phyloP scores from a whole-genome alignment of 768 basidiomycete species.

The Tulasnella sp. region DNA sequence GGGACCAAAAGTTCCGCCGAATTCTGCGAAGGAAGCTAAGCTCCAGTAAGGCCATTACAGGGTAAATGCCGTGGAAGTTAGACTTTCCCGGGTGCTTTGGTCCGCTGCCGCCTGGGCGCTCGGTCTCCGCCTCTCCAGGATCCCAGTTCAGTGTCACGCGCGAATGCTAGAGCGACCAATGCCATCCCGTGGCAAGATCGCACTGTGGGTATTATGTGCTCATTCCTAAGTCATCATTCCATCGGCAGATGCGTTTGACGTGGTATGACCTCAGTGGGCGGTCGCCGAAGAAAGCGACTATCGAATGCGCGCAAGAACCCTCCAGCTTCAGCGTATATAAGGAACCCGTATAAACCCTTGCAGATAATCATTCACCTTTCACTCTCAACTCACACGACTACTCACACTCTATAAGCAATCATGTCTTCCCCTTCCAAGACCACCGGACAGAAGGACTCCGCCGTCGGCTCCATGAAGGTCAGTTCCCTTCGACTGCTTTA shows the following conservation, averaged over 20 bases:
- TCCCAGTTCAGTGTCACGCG: background rate
- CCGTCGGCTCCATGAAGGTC: background rate
- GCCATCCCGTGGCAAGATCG: background rate
- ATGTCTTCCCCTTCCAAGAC: background rate
- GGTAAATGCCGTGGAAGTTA: background rate
- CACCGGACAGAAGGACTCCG: conserved; percentile 7
- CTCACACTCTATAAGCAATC: background rate
- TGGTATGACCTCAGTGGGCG: background rate
- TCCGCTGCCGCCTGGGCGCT: too few relatives aligned
- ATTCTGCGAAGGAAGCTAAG: background rate
- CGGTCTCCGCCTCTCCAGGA: background rate
- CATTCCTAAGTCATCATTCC: background rate
- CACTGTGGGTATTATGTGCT: background rate
- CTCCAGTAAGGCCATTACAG: too few relatives aligned
- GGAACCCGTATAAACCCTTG: background rate
- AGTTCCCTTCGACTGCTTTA: background rate
- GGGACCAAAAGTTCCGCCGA: background rate
- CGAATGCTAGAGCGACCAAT: background rate
- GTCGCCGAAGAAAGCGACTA: background rate
- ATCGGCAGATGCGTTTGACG: background rate
- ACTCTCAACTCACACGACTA: background rate
- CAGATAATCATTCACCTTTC: background rate
- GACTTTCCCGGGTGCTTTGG: background rate
- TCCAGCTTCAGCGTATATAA: background rate
- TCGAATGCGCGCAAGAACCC: background rate